Base-by-base conservation (phyloP, 805 yeast genomes). In the Candida maesae region DNA sequence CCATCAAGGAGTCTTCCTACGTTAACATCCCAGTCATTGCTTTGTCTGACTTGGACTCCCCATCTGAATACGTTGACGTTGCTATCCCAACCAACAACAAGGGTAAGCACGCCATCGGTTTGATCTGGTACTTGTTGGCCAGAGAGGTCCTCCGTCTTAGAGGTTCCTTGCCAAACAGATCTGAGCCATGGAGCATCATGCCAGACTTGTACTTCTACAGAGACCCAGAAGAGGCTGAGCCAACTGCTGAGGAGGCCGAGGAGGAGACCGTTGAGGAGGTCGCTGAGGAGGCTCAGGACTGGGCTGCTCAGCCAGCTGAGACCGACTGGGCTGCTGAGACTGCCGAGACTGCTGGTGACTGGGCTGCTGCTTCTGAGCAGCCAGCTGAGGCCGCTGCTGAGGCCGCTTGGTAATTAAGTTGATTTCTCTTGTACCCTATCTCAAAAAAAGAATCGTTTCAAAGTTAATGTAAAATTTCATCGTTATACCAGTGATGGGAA, bases 121-220 rank as follows among this genome's bases (percentile, higher is more conserved):
- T 93, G 68, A 80, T 93, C 83, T 93, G 99, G 99, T 93, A 95
- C 95, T 79, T 93, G 76, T 73, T 93, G 64, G 93, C 99, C 67
- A 88, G 99, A 78, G 99, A 93, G 79, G 98, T 93, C 64, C 82
- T 93, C 70, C 88, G 99, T 80, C 84, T 93, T 74, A 86, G 96
- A 79, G 99, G 99, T 70, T 82, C 89, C 68, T 74, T 93, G 62
- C 89, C 95, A 69, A 84, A 86, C 87, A 89, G 99, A 82, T 69
- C 85, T 60, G 87, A 93, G 73, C 83, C 85, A 73, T 93, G 99
- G 99, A 77, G 95, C 61, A 93, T 93, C 70, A 93, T 93, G 99
- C 98, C 98, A 73, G 99, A 93, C 79, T 83, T 93, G 74, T 93
- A 90, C 90, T 93, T 93, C 90, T 93, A 93, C 97, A 93, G 99